Evolutionary conservation across 1,284 basidiomycete species (phyloP).

Genomic region (Tremellales sp.): DNA sequence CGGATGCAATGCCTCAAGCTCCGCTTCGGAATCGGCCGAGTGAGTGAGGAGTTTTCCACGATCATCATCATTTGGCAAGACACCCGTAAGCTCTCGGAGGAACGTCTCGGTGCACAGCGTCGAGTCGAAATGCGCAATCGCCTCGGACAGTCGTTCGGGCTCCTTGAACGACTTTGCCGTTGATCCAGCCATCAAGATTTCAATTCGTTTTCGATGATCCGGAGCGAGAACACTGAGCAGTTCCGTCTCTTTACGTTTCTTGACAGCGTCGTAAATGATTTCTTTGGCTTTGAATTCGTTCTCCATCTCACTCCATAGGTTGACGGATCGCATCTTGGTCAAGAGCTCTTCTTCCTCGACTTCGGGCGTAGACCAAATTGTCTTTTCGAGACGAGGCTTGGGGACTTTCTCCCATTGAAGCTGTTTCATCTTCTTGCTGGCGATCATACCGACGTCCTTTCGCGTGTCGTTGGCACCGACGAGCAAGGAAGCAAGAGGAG

Average conservation of each 20-base stretch:
- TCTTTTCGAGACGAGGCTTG: conserved; percentile 74
- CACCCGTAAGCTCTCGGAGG: conserved; percentile 76
- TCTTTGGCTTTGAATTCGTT: conserved; percentile 98
- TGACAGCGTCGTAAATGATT: conserved; percentile 58
- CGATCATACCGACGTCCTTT: conserved; percentile 81
- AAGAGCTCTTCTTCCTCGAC: conserved; percentile 69
- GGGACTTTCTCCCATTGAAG: conserved; percentile 97
- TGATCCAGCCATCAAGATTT: conserved; percentile 79
- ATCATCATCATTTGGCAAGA: conserved; percentile 86
- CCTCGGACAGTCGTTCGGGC: conserved; percentile 76
- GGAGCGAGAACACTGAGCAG: conserved; percentile 85
- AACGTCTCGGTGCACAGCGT: conserved; percentile 81
- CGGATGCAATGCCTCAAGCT: conserved; percentile 81
- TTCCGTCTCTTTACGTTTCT: conserved; percentile 72
- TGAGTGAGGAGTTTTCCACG: conserved; percentile 89
- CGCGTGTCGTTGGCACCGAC: conserved; percentile 51
- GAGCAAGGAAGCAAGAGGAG: conserved; percentile 34
- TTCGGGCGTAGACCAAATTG: conserved; percentile 74
- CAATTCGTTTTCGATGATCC: conserved; percentile 83
- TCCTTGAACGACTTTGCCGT: conserved; percentile 61
- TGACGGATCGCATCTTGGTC: conserved; percentile 71
- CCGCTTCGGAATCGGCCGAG: conserved; percentile 63
- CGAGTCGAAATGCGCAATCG: conserved; percentile 78
- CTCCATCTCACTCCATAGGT: conserved; percentile 95
- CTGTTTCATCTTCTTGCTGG: conserved; percentile 92